Conservation (phyloP, 2,329 filamentous ascomycete genomes). For the Fusarium temperatum region DNA sequence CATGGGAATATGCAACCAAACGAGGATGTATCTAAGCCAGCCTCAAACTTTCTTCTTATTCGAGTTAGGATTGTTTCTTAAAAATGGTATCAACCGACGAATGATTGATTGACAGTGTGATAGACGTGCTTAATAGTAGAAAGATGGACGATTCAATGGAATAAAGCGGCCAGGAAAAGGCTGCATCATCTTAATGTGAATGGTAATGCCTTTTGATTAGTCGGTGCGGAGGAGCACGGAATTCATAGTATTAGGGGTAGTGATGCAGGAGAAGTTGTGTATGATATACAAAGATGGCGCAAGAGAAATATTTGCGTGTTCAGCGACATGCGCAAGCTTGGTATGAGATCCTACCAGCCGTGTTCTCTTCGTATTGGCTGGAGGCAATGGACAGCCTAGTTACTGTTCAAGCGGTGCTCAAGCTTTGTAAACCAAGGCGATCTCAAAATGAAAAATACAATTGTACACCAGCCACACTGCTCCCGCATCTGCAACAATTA, state of each 20-base stretch:
- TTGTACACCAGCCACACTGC: not conserved
- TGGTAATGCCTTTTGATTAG: not conserved
- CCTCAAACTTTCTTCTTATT: not conserved
- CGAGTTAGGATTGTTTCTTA: not conserved
- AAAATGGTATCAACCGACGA: not conserved
- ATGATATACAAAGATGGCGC: not conserved
- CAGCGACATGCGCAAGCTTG: not conserved
- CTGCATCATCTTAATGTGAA: constrained; percentile 2
- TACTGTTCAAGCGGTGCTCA: constrained; percentile 5
- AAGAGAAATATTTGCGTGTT: not conserved
- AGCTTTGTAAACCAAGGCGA: constrained; percentile 2
- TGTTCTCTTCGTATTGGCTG: not conserved
- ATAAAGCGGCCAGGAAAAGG: not conserved
- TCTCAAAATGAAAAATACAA: not conserved
- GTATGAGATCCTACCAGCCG: not conserved
- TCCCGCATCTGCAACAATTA: not conserved
- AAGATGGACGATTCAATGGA: not conserved
- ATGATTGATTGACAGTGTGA: not conserved
- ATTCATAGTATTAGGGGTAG: not conserved
- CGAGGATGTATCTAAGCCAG: not conserved
- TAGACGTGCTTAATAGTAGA: not conserved
- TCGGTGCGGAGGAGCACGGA: not conserved
- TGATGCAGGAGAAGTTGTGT: not conserved
- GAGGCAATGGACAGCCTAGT: not conserved
- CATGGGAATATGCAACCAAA: not conserved